Evolutionary conservation across 306 rosid genomes (phyloP).

Genomic region (Pterocarpus santalinus): DNA sequence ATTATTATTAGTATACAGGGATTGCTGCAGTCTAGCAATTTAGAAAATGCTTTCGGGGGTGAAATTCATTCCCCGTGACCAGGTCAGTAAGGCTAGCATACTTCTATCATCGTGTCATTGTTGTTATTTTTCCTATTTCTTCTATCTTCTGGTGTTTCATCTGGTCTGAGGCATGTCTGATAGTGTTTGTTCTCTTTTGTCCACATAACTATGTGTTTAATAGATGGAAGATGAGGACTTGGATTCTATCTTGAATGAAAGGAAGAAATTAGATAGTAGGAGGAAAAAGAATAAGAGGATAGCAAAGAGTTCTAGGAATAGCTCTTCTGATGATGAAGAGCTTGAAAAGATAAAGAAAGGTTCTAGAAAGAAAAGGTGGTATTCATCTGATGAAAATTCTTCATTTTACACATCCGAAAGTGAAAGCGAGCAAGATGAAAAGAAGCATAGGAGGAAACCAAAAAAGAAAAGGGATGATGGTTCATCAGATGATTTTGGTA

Average conservation of each 20-base stretch:
- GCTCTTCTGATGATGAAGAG: conserved; percentile 69
- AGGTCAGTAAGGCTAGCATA: conserved; percentile 41
- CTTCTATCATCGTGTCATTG: conserved; percentile 12
- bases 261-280: conserved; percentile 50
- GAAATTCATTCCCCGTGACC: conserved; percentile 59
- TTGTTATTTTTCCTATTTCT: conserved; percentile 5
- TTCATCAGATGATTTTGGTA: conserved; percentile 45
- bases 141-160: not conserved
- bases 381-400: conserved; percentile 68
- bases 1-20: conserved; percentile 22
- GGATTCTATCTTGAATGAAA: conserved; percentile 49
- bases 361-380: conserved; percentile 77
- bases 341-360: conserved; percentile 60
- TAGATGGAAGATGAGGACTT: conserved; percentile 52
- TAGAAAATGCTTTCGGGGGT: conserved; percentile 57
- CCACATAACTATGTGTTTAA: not conserved
- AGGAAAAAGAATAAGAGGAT: conserved; percentile 53
- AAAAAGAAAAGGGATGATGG: conserved; percentile 50
- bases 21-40: conserved; percentile 4
- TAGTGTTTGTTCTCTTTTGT: conserved; percentile 1
- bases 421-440: conserved; percentile 56
- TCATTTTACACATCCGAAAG: conserved; percentile 51
- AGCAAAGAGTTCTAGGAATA: conserved; percentile 55
- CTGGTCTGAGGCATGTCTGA: not conserved
- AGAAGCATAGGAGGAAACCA: conserved; percentile 53